Base-by-base conservation (phyloP, 768 basidiomycete species). In the Pleurotus tuber-regium region DNA sequence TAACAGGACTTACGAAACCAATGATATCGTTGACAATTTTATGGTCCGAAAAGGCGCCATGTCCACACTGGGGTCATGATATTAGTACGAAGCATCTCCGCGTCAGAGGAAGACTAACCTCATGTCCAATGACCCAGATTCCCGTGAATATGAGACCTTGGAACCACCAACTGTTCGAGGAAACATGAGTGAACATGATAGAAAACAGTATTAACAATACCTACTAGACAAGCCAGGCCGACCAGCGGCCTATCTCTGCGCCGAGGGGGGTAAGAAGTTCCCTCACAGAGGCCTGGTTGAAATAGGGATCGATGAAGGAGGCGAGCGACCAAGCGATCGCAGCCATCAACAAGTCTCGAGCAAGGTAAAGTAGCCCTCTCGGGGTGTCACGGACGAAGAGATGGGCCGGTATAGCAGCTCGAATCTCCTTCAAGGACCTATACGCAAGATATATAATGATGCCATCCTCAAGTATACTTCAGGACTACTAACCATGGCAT, bases 91-190 rank as follows among this genome's bases (percentile, higher is more conserved):
- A 24, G 10, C 41, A 4, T 46, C 2, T 40, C 18, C 46, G 7
- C 16, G 25, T 16, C 33, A 30, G 18, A 23, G 23, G 43, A 43
- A 19, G 7, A 48, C 63, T 21, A 48, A 77, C 78, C 63, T 82
- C 80, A 53, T 82, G 80, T 16, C 80, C 80, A 38, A 82, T 79
- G 25, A 81, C 78, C 79, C 79, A 82, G 31, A 81, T 70, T 5
- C 79, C 80, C 3, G 79, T 79, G 52, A 81, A 76, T 25, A 78
- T 73, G n/a, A 81, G 70, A 12, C 79, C 79, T 61, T 82, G 80
- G 60, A 80, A 79, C 80, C 79, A 82, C 78, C 80, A 82, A 58
- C 78, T 80, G 50, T 21, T 48, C 43, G 44, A 2, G 25, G 43
- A 31, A 28, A 16, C 48, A 9, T 53, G 50, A 10, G 35, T 28